These are phyloP conservation scores for Biscogniauxia sp. DNA, from an alignment of 2,329 filamentous ascomycete genomes.

Conservation along the genomic window DNA sequence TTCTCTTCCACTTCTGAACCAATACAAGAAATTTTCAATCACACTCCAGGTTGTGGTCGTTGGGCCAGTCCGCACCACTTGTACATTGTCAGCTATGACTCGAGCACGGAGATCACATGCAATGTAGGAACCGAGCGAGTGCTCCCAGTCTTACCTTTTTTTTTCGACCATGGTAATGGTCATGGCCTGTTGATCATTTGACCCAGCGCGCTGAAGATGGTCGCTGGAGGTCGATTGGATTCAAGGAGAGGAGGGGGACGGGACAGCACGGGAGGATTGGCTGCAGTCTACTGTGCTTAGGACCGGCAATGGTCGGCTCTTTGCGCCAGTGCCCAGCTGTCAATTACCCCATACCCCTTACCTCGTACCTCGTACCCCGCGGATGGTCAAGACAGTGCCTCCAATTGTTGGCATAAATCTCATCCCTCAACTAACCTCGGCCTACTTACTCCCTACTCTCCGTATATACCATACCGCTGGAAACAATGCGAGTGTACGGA, in stretches of 20 bases:
- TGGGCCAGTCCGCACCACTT: background rate
- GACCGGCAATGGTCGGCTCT: slow-evolving; percentile 17
- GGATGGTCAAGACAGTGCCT: slow-evolving; percentile 4
- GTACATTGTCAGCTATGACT: background rate
- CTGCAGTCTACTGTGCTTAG: background rate
- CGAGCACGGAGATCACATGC: background rate
- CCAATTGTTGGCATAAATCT: background rate
- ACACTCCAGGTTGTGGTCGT: background rate
- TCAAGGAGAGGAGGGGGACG: background rate
- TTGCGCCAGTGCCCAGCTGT: slow-evolving; percentile 1
- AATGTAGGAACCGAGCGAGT: background rate
- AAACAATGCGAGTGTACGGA: background rate
- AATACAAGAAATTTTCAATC: background rate
- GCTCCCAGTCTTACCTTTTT: background rate
- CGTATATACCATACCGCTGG: too few species aligned
- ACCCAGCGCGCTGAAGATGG: slow-evolving; percentile 6
- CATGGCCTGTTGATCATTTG: slow-evolving; percentile 5
- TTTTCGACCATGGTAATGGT: background rate
- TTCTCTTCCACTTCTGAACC: background rate
- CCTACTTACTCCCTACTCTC: too few species aligned
- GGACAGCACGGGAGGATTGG: background rate
- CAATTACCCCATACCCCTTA: slow-evolving; percentile 10
- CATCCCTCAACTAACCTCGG: background rate
- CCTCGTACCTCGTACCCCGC: slow-evolving; percentile 14
- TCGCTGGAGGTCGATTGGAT: slow-evolving; percentile 7